Conservation (phyloP, 306 rosid genomes). For the Fragaria iinumae region DNA sequence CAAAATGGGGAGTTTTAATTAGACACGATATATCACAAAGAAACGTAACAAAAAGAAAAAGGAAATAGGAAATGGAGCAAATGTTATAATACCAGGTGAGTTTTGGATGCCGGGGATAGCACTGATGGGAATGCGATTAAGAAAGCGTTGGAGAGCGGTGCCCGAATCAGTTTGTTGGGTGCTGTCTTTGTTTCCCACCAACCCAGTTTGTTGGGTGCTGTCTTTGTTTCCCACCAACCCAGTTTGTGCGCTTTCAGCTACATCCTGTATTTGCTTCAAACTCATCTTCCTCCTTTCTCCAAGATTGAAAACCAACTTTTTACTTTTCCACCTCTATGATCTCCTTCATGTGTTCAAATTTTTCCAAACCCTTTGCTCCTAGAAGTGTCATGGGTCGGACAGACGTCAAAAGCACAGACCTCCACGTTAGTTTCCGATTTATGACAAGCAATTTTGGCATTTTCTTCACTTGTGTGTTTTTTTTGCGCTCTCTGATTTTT, state of each 20-base stretch:
- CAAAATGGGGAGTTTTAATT: background rate
- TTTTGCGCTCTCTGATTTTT: no score
- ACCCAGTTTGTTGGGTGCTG: no score
- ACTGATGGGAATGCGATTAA: constrained; percentile 49
- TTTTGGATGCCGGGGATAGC: constrained; percentile 48
- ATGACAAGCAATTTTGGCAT: no score
- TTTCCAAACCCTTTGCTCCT: no score
- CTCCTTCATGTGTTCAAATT: no score
- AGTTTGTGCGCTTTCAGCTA: constrained; percentile 12
- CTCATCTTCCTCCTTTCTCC: background rate
- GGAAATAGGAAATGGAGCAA: background rate
- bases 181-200: constrained; percentile 10
- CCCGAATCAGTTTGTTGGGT: constrained; percentile 29
- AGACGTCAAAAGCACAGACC: background rate
- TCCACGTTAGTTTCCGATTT: background rate
- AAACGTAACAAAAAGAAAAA: background rate
- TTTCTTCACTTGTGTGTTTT: no score
- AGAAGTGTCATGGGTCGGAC: background rate
- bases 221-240: no score
- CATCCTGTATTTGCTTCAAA: constrained; percentile 20
- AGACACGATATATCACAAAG: background rate
- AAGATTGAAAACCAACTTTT: no score
- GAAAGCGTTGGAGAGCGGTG: constrained; percentile 52
- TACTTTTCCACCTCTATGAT: no score
- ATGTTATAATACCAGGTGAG: constrained; percentile 35